Evolutionary conservation across 352 stramenopile species (phyloP).

Genomic region (Blastocystis sp.): DNA sequence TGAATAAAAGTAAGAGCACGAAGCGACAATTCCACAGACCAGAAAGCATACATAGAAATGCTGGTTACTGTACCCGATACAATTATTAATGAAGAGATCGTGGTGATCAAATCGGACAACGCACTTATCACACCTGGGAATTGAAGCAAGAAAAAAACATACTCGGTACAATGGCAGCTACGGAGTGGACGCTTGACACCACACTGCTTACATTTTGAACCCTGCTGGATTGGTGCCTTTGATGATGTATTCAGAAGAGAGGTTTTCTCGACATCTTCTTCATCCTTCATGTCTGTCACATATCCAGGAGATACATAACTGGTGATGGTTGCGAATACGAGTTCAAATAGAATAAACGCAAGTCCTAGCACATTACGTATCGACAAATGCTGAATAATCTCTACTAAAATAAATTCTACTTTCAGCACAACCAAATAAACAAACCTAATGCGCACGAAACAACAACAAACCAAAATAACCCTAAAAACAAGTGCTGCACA

Average conservation of each 20-base stretch:
- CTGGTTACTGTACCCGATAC: slow-evolving; percentile 45
- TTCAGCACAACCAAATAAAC: neutral
- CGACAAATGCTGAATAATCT: neutral
- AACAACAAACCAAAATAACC: neutral
- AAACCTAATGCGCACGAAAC: neutral
- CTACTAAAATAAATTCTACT: neutral
- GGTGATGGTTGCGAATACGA: neutral
- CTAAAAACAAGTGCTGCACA: neutral
- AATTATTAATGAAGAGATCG: slow-evolving; percentile 49
- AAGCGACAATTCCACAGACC: neutral
- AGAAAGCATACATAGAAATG: slow-evolving; percentile 25
- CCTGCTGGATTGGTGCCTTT: neutral
- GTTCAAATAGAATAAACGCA: neutral
- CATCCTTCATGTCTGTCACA: slow-evolving; percentile 2
- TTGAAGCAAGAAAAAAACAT: neutral
- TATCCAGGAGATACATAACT: slow-evolving; percentile 29
- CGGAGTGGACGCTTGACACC: slow-evolving; percentile 30
- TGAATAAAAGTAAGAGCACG: neutral
- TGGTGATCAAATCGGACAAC: slow-evolving; percentile 50
- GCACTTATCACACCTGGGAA: slow-evolving; percentile 1
- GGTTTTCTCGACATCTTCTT: slow-evolving; percentile 45
- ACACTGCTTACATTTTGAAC: neutral
- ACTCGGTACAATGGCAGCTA: slow-evolving; percentile 11
- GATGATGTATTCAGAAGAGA: neutral
- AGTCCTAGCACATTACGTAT: neutral